phyloP scores from a whole-genome alignment of 345 rosid species.

The Eucalyptus curtisii region DNA sequence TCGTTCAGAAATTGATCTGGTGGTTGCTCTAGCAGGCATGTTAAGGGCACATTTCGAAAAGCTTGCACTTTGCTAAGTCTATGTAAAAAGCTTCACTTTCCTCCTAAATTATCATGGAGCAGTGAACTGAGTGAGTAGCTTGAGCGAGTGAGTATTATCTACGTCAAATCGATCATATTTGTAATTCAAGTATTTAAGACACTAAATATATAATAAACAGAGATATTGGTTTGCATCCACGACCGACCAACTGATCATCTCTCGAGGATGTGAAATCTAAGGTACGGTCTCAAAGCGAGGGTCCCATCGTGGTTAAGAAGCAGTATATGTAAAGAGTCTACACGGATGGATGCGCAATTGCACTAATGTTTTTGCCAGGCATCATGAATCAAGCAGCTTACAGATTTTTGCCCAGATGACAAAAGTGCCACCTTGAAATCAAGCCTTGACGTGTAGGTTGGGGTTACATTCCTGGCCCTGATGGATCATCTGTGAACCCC shows the following conservation, averaged over 20 bases:
- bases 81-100: neutral
- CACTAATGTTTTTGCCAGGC: neutral
- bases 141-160: neutral
- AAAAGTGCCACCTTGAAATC: neutral
- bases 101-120: neutral
- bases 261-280: neutral
- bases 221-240: neutral
- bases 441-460: neutral
- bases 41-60: neutral
- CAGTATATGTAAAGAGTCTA: neutral
- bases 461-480: neutral
- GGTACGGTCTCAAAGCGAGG: neutral
- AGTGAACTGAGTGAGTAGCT: neutral
- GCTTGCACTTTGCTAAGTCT: neutral
- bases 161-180: neutral
- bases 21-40: neutral
- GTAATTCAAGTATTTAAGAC: neutral
- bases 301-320: neutral
- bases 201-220: neutral
- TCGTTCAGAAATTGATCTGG: neutral
- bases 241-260: neutral
- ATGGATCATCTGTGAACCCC: neutral
- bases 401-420: neutral
- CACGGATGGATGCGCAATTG: neutral
- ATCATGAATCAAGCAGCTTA: neutral